Percentiles rank a stretch among this genome's conserved stretches.
Conservation (phyloP, 305 asterid species). For the Solanum hybrid region DNA sequence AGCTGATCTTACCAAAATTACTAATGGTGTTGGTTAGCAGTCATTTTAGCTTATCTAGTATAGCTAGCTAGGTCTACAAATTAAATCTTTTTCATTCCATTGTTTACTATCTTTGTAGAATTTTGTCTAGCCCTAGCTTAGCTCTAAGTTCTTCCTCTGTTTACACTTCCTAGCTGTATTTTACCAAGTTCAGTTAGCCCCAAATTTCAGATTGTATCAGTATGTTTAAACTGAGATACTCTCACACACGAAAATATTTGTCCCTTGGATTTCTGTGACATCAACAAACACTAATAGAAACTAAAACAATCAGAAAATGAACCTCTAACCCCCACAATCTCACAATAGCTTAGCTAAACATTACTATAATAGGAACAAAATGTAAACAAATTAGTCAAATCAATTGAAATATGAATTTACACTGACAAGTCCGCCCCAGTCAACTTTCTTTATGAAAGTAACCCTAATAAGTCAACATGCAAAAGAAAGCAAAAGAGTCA, state of each 20-base stretch:
- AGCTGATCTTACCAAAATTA: not conserved
- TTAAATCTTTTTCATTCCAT: not conserved
- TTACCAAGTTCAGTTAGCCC: not conserved
- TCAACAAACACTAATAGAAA: not conserved
- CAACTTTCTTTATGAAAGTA: not conserved
- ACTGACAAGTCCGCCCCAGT: not conserved
- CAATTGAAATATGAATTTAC: not conserved
- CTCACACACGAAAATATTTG: not conserved
- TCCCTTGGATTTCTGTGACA: not conserved
- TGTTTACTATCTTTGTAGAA: not conserved
- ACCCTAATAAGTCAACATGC: constrained; percentile 11
- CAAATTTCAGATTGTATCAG: not conserved
- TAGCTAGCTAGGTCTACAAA: not conserved
- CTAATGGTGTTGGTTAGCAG: not conserved
- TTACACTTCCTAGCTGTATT: not conserved
- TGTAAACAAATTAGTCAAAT: not conserved
- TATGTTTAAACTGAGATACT: not conserved
- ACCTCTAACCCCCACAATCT: not conserved
- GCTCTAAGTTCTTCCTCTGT: not conserved
- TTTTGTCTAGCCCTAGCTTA: not conserved
- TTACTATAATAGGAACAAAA: not conserved
- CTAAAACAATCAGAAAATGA: not conserved
- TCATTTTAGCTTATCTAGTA: not conserved
- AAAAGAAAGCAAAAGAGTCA: not conserved
- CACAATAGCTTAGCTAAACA: not conserved